Evolutionary conservation across 1,139 yeast genomes (phyloP).

Genomic region (Zygoascus hellenicus): DNA sequence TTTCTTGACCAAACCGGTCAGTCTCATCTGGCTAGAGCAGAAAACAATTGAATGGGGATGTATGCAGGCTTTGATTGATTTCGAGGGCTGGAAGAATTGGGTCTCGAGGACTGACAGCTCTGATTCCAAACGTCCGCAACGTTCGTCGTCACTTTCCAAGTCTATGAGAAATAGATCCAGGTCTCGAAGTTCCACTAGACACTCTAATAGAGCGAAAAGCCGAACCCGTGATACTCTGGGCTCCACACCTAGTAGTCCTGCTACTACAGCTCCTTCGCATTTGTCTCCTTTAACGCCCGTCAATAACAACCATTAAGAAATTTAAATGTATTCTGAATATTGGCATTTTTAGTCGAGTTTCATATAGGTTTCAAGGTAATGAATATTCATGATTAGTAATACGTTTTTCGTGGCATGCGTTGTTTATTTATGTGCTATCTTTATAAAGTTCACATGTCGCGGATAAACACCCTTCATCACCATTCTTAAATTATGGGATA

Average conservation of each 20-base stretch:
- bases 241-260: not conserved
- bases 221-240: not conserved
- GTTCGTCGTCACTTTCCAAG: conserved; percentile 1
- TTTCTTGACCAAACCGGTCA: conserved; percentile 94
- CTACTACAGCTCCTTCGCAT: not conserved
- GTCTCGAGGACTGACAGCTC: conserved; percentile 28
- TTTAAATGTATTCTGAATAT: too few relatives aligned
- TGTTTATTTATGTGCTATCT: too few relatives aligned
- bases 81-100: conserved; percentile 96
- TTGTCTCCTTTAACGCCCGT: conserved; percentile 4
- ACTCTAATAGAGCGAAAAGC: not conserved
- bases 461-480: too few relatives aligned
- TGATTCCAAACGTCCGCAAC: not conserved
- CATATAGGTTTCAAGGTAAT: too few relatives aligned
- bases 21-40: conserved; percentile 86
- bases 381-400: too few relatives aligned
- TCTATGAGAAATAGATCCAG: conserved; percentile 5
- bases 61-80: conserved; percentile 96
- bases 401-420: too few relatives aligned
- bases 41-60: conserved; percentile 90
- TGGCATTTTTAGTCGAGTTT: too few relatives aligned
- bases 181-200: not conserved
- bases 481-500: too few relatives aligned
- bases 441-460: too few relatives aligned
- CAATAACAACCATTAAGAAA: not conserved